Conservation (phyloP, 306 rosid genomes). For the Inga oerstediana region DNA sequence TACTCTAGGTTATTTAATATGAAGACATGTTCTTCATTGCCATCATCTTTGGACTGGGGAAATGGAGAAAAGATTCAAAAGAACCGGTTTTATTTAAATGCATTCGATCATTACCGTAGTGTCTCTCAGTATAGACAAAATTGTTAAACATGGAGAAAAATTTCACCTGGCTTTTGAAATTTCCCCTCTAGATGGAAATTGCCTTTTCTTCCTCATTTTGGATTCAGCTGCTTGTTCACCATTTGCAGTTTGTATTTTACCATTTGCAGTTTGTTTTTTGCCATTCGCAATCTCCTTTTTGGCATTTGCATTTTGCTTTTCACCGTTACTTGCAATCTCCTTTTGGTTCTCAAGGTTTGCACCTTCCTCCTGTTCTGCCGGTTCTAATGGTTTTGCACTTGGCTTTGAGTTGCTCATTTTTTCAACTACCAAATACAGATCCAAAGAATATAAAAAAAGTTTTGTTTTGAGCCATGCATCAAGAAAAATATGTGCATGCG, state of each 20-base stretch:
- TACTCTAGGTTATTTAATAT: background rate
- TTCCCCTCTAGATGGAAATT: constrained; percentile 65
- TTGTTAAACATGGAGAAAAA: constrained; percentile 17
- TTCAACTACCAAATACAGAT: constrained; percentile 59
- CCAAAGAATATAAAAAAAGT: constrained; percentile 11
- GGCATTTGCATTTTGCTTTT: constrained; percentile 40
- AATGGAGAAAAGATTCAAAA: background rate
- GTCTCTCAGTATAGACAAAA: background rate
- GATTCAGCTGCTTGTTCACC: background rate
- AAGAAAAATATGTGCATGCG: background rate
- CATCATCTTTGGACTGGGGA: background rate
- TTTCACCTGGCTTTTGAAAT: constrained; percentile 74
- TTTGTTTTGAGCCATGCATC: background rate
- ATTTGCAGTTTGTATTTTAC: no score
- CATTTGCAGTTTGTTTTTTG: background rate
- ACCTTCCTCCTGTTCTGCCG: constrained; percentile 40
- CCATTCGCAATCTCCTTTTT: constrained; percentile 1
- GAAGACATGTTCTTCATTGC: background rate
- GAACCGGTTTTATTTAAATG: background rate
- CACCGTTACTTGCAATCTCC: constrained; percentile 23
- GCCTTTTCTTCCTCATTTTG: constrained; percentile 50
- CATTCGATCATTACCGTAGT: background rate
- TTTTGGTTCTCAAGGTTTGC: constrained; percentile 29
- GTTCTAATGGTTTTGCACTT: constrained; percentile 41
- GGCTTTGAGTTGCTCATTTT: constrained; percentile 67